Evolutionary conservation across 805 yeast genomes (phyloP).

Genomic region (Metschnikowia reukaufii): DNA sequence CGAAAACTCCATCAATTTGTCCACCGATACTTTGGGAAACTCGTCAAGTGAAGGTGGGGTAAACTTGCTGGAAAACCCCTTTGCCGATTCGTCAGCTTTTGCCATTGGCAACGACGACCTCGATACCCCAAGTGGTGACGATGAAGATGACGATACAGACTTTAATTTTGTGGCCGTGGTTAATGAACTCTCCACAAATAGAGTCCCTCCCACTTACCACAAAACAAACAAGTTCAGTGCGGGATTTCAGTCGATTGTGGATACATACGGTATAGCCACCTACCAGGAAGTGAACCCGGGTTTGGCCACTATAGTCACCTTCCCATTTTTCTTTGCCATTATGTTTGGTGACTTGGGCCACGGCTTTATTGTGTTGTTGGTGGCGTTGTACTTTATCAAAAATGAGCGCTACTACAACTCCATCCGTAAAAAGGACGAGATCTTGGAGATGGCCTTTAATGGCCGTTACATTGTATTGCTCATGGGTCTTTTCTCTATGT

Average conservation of each 20-base stretch:
- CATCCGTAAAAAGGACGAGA: conserved; percentile 77
- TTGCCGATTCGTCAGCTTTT: conserved; percentile 10
- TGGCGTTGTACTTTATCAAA: conserved; percentile 68
- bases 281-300: conserved; percentile 97
- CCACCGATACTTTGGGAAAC: conserved; percentile 21
- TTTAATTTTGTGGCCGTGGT: conserved; percentile 37
- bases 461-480: conserved; percentile 89
- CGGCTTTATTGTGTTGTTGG: conserved; percentile 77
- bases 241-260: conserved; percentile 92
- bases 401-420: conserved; percentile 70
- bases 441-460: conserved; percentile 91
- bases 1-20: conserved; percentile 16
- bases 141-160: conserved; percentile 20
- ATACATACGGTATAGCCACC: conserved; percentile 91
- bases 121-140: conserved; percentile 35
- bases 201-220: conserved; percentile 89
- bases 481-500: conserved; percentile 95
- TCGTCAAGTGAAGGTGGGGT: neutral
- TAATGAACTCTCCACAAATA: conserved; percentile 62
- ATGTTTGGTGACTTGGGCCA: conserved; percentile 99
- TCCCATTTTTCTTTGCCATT: conserved; percentile 97
- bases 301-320: conserved; percentile 88
- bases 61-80: conserved; percentile 13
- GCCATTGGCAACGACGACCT: conserved; percentile 10
- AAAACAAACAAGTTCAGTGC: conserved; percentile 88